phyloP scores from a whole-genome alignment of 2,329 filamentous ascomycete species.

The Nemania bipapillata region DNA sequence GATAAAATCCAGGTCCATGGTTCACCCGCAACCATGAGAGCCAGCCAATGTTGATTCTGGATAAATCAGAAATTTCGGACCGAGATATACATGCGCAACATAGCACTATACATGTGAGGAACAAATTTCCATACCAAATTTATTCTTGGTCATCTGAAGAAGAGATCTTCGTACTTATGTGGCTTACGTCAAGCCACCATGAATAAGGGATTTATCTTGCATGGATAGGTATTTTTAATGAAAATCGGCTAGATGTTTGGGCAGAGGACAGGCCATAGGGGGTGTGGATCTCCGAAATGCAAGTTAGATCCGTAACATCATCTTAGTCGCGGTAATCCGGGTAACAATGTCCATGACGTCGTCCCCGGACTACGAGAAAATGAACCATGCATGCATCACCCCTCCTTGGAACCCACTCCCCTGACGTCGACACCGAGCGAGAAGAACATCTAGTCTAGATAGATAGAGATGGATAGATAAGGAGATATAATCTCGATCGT shows the following conservation, averaged over 20 bases:
- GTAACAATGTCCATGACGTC: conserved; percentile 34
- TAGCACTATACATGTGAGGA: conserved; percentile 19
- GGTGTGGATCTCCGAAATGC: conserved; percentile 11
- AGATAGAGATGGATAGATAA: no score
- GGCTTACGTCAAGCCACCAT: conserved; percentile 32
- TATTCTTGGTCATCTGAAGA: neutral
- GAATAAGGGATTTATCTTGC: conserved; percentile 7
- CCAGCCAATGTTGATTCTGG: neutral
- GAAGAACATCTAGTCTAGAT: conserved; percentile 1
- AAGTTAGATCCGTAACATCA: neutral
- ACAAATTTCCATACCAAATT: conserved; percentile 4
- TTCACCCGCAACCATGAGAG: neutral
- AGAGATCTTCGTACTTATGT: conserved; percentile 19
- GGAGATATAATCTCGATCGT: conserved; percentile 3
- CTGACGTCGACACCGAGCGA: conserved; percentile 29
- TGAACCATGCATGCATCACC: neutral
- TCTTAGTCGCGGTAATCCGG: conserved; percentile 1
- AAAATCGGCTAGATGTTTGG: neutral
- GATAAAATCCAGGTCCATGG: neutral
- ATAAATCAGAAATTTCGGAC: neutral
- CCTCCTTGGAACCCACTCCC: conserved; percentile 16
- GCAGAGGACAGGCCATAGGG: neutral
- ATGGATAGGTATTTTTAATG: neutral
- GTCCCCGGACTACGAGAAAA: conserved; percentile 6
- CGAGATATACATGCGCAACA: conserved; percentile 28